Evolutionary conservation across 805 yeast species (phyloP), one percentile per base, ranked within the genome.

Genomic region (Candida qinlingensis): DNA sequence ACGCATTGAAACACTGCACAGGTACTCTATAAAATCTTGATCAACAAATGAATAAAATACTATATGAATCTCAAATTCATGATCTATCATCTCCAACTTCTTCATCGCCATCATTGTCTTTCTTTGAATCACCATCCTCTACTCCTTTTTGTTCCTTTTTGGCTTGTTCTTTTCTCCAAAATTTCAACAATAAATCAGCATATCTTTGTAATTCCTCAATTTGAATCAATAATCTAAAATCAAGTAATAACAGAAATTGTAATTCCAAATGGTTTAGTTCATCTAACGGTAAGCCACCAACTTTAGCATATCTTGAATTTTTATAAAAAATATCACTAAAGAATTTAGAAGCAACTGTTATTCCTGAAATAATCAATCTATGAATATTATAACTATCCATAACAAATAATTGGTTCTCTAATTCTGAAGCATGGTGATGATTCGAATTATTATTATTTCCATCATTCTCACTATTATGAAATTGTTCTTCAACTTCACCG

Each of bases 351-450:
- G 96, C 88, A 28, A 94, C 97, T 0, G 99, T 92, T 51, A 94
- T 85, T 5, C 97, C 98, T 10, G 96, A 86, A 42, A 94, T 92
- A 44, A 94, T 87, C 54, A 94, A 74, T 53, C 99, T 76, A 68
- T 94, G 99, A 53, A 94, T 90, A 65, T 94, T 94, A 68, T 86
- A 92, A 49, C 96, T 85, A 67, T 94, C 98, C 91, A 94, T 88
- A 8, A 92, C 96, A 65, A 94, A 91, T 51, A 88, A 68, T 64
- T 86, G 92, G 45, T 72, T 76, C 45, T 64, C 64, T 44, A 59
- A 51, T 41, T 50, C 54, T 37, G 47, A 33, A 42, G 36, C 36
- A 19, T 19, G 26, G 31, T 28, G 38, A 12, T 35, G 27, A 34
- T 11, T 11, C 12, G 13, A 2, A 12, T 6, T 8, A 13, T 1